Conservation (phyloP, 352 stramenopile genomes). For the Ophiocytium majus region DNA sequence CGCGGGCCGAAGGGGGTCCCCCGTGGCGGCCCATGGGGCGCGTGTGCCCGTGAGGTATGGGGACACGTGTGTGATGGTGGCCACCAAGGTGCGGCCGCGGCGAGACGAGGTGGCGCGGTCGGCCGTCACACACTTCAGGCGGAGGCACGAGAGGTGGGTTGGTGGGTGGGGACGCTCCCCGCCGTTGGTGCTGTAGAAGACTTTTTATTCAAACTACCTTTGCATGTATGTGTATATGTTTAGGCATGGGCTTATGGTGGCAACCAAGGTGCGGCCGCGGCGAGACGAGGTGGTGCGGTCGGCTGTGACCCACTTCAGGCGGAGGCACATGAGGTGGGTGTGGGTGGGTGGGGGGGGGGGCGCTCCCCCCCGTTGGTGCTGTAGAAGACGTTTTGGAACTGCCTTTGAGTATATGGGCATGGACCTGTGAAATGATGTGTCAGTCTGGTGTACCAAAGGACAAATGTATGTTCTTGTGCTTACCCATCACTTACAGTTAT, state of each 20-base stretch:
- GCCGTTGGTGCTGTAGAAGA: no score
- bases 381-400: no score
- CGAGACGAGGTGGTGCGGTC: slow-evolving; percentile 34
- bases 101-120: slow-evolving; percentile 36
- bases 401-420: no score
- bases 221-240: slow-evolving; percentile 41
- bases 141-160: slow-evolving; percentile 31
- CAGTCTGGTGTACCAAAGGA: no score
- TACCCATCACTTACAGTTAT: no score
- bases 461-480: no score
- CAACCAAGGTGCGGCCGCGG: slow-evolving; percentile 39
- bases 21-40: neutral
- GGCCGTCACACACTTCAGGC: slow-evolving; percentile 40
- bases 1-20: neutral
- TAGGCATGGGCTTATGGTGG: slow-evolving; percentile 41
- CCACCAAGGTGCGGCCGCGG: slow-evolving; percentile 42
- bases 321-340: slow-evolving; percentile 28
- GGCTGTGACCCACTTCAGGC: slow-evolving; percentile 39
- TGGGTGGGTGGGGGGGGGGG: neutral
- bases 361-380: neutral
- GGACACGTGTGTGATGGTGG: slow-evolving; percentile 45
- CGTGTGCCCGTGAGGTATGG: slow-evolving; percentile 33
- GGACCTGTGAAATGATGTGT: no score
- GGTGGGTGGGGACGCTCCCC: neutral
- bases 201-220: no score